phyloP scores from a whole-genome alignment of 2,329 filamentous ascomycete genomes.

The Hortaea werneckii region DNA sequence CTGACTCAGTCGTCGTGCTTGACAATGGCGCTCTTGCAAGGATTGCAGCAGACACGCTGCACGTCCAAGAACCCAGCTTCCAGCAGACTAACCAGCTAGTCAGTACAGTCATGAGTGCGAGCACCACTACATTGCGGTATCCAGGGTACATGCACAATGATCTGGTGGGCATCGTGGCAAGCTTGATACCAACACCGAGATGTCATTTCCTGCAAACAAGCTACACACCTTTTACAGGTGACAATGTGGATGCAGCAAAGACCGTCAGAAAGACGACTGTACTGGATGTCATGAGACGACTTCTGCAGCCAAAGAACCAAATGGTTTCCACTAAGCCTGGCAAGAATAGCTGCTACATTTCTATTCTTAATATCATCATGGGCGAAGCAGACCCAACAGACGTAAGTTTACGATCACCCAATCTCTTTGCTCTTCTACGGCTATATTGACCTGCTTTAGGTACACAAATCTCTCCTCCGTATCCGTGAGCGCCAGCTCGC shows the following conservation, averaged over 20 bases:
- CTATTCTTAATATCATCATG: constrained; percentile 97
- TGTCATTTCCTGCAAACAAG: constrained; percentile 98
- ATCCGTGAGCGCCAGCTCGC: constrained; percentile 90
- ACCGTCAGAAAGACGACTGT: constrained; percentile 97
- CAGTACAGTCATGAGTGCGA: constrained; percentile 96
- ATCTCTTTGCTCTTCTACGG: background rate
- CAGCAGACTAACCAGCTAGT: constrained; percentile 95
- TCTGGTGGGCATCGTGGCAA: constrained; percentile 90
- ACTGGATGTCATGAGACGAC: constrained; percentile 88
- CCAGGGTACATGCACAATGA: constrained; percentile 99
- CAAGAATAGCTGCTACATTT: constrained; percentile 98
- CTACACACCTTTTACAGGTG: constrained; percentile 94
- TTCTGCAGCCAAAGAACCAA: constrained; percentile 95
- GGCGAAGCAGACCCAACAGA: constrained; percentile 97
- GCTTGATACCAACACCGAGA: constrained; percentile 87
- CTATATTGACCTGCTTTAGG: constrained; percentile 27
- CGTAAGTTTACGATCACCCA: constrained; percentile 31
- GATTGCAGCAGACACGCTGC: constrained; percentile 87
- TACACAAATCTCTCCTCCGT: constrained; percentile 93
- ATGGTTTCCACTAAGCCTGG: constrained; percentile 95
- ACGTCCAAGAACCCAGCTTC: constrained; percentile 91
- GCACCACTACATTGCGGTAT: constrained; percentile 90
- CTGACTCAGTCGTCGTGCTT: constrained; percentile 92
- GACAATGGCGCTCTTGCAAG: constrained; percentile 90
- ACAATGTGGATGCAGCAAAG: constrained; percentile 93